Base-by-base conservation (phyloP, 1,284 basidiomycete species). In the Ceratobasidium sp. region DNA sequence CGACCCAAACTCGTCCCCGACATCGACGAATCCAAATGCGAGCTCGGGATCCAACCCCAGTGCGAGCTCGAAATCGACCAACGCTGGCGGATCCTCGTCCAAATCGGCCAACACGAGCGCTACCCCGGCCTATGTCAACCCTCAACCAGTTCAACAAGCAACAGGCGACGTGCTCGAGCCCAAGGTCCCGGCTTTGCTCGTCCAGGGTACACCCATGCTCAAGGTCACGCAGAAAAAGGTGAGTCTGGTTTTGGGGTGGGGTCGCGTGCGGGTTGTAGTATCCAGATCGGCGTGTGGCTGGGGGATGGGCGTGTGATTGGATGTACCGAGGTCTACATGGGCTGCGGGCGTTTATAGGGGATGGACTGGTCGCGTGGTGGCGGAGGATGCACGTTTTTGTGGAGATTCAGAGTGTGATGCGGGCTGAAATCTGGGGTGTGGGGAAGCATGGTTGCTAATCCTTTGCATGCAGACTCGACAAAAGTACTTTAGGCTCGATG, bases 191-290 rank as follows among this genome's bases (percentile, higher is more conserved):
- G 82, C 83, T 50, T 80, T 88, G 18, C 83, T 93, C n/a, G 88
- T 89, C 81, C 83, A 86, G 3, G 94, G 94, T 16, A 89, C 89
- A 6, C 87, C 88, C 10, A 93, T 99, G 93, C 91, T 93, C 82
- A 98, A 99, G 84, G 92, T 98, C 48, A 95, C 96, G 2, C 90
- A 91, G 57, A 94, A 93, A 85, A 94, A 94, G 82, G 90, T 93
- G 84, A 95, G 70, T 60, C 35, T 18, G 16, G 18, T 38, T 18
- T 62, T 35, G 14, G 59, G 30, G 16, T 62, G 14, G 33, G 41
- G 23, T 20, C 20, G 60, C n/a, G 41, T 64, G 16, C 59, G 27
- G 16, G 59, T 35, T n/a, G n/a, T n/a, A n/a, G 55, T n/a, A 8
- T 50, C 48, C 10, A 10, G 48, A 52, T 16, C 3, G n/a, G 55